A percentile compares a stretch with the other conserved stretches of the same genome.
phyloP scores from a whole-genome alignment of 331 rosid species.

The Stylosanthes scabra region DNA sequence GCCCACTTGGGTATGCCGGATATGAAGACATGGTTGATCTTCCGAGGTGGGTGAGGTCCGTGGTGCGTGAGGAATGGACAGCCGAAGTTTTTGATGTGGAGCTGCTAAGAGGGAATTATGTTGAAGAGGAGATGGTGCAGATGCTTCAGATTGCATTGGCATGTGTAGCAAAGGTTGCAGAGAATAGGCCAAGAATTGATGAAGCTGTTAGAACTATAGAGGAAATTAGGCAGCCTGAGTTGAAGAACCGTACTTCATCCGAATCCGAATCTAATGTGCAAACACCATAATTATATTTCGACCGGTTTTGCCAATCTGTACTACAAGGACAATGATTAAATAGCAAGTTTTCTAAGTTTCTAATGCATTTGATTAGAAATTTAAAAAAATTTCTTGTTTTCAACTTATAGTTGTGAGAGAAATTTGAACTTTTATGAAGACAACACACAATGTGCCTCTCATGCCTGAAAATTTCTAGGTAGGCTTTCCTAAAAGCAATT shows the following conservation, averaged over 20 bases:
- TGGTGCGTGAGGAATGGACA: slow-evolving; percentile 79
- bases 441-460: background rate
- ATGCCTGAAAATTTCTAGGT: background rate
- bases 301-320: too few species aligned
- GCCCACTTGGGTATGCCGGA: slow-evolving; percentile 62
- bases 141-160: slow-evolving; percentile 73
- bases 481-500: background rate
- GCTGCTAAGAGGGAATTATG: slow-evolving; percentile 53
- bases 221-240: slow-evolving; percentile 51
- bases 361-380: too few species aligned
- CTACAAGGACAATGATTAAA: too few species aligned
- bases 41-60: slow-evolving; percentile 79
- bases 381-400: too few species aligned
- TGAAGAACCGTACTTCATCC: slow-evolving; percentile 53
- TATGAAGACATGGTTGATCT: slow-evolving; percentile 68
- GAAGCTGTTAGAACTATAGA: slow-evolving; percentile 55
- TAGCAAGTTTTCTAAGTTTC: too few species aligned
- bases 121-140: slow-evolving; percentile 80
- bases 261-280: slow-evolving; percentile 57
- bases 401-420: background rate
- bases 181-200: slow-evolving; percentile 63
- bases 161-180: slow-evolving; percentile 61
- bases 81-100: slow-evolving; percentile 83
- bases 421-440: background rate
- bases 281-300: slow-evolving; percentile 46